Evolutionary conservation across 805 yeast species (phyloP).

Genomic region (Candida insectorum): DNA sequence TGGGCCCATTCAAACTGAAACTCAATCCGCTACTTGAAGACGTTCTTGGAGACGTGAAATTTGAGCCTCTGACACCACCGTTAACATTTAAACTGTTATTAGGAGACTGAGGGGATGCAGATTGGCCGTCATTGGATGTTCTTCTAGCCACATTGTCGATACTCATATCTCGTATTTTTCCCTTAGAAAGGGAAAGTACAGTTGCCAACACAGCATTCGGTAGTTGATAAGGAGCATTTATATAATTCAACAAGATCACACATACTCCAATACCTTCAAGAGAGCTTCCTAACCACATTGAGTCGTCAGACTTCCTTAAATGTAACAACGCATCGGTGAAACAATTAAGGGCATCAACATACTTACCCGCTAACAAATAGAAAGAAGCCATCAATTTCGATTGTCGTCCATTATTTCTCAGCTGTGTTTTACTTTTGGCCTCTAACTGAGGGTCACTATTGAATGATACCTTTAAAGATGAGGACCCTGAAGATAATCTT

Average conservation of each 20-base stretch:
- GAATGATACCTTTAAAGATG: conserved; percentile 31
- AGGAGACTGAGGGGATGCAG: conserved; percentile 4
- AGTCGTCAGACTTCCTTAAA: conserved; percentile 64
- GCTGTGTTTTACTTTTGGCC: conserved; percentile 30
- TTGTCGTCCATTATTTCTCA: conserved; percentile 66
- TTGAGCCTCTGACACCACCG: conserved; percentile 1
- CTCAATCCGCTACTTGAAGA: conserved; percentile 27
- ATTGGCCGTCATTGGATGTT: conserved; percentile 33
- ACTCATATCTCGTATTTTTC: conserved; percentile 19
- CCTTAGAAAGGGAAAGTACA: conserved; percentile 29
- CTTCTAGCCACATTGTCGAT: conserved; percentile 32
- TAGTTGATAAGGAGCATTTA: conserved; percentile 50
- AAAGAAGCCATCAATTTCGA: conserved; percentile 73
- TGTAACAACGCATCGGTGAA: conserved; percentile 69
- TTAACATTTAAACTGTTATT: background rate
- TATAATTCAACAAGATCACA: conserved; percentile 54
- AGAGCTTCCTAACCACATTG: conserved; percentile 84
- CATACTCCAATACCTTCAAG: conserved; percentile 78
- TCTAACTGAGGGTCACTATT: conserved; percentile 15
- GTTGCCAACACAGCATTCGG: conserved; percentile 35
- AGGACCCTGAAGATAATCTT: conserved; percentile 36
- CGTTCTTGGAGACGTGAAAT: conserved; percentile 28
- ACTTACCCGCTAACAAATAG: conserved; percentile 75
- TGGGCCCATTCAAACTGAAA: conserved; percentile 17
- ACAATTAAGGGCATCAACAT: conserved; percentile 63